A percentile compares a stretch with the other conserved stretches of the same genome.
These are phyloP conservation scores for Tetrapisispora fleetii DNA, from an alignment of 805 yeast species.

Conservation along the genomic window DNA sequence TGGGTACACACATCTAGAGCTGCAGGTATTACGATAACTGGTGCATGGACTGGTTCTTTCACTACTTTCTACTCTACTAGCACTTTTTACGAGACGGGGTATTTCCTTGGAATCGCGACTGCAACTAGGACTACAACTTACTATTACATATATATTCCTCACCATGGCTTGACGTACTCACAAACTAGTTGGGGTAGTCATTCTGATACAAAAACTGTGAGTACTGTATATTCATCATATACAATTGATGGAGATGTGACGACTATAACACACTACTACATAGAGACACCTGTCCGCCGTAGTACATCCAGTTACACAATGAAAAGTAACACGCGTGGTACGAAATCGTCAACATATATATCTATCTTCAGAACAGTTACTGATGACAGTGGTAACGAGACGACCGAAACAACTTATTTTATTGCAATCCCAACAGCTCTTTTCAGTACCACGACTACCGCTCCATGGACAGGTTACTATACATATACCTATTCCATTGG, in stretches of 20 bases:
- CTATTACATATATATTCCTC: no score
- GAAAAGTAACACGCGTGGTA: background rate
- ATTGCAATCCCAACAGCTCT: background rate
- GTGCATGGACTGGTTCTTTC: no score
- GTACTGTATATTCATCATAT: no score
- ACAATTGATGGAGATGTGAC: background rate
- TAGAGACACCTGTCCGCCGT: constrained; percentile 6
- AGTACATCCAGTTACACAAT: no score
- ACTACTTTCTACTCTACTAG: no score
- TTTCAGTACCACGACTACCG: background rate
- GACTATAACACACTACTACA: constrained; percentile 6
- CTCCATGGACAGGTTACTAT: background rate
- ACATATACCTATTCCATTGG: constrained; percentile 1
- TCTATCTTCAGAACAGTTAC: background rate
- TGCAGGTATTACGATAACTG: background rate
- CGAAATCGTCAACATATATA: background rate
- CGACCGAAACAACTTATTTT: background rate
- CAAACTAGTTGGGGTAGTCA: background rate
- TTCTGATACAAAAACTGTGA: background rate
- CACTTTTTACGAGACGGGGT: background rate
- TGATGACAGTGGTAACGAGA: background rate
- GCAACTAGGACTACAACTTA: background rate
- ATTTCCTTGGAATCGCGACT: background rate
- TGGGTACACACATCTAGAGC: background rate
- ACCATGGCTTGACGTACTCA: no score